Evolutionary conservation across 129 eudicot genomes (phyloP).

Genomic region (Heracleum sosnowskyi): DNA sequence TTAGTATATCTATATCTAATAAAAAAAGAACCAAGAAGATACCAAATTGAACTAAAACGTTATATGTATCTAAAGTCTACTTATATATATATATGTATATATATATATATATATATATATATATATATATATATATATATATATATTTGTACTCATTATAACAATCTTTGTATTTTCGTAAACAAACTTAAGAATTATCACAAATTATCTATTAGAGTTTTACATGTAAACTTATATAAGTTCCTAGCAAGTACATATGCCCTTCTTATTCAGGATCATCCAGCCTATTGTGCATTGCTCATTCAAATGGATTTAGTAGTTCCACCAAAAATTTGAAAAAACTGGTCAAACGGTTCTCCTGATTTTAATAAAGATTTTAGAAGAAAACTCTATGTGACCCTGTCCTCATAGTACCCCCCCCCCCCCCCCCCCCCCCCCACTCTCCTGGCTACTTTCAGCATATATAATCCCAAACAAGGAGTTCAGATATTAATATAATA

Average conservation of each 20-base stretch:
- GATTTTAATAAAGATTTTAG: constrained; percentile 8
- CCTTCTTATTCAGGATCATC: neutral
- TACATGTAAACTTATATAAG: no score
- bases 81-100: no score
- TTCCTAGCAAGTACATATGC: neutral
- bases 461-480: neutral
- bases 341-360: neutral
- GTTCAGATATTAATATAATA: no score
- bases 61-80: neutral
- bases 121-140: no score
- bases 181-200: no score
- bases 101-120: no score
- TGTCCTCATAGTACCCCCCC: constrained; percentile 26
- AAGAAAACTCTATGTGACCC: constrained; percentile 30
- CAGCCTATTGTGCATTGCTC: neutral
- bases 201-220: neutral
- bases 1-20: no score
- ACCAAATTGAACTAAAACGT: neutral
- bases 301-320: neutral
- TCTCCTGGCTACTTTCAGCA: constrained; percentile 13
- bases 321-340: neutral
- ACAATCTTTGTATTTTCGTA: neutral
- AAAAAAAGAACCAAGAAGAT: no score
- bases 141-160: no score
- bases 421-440: no score